These are phyloP conservation scores for Saccharomyces hybrid DNA, from an alignment of 1,139 yeast genomes.

Conservation along the genomic window DNA sequence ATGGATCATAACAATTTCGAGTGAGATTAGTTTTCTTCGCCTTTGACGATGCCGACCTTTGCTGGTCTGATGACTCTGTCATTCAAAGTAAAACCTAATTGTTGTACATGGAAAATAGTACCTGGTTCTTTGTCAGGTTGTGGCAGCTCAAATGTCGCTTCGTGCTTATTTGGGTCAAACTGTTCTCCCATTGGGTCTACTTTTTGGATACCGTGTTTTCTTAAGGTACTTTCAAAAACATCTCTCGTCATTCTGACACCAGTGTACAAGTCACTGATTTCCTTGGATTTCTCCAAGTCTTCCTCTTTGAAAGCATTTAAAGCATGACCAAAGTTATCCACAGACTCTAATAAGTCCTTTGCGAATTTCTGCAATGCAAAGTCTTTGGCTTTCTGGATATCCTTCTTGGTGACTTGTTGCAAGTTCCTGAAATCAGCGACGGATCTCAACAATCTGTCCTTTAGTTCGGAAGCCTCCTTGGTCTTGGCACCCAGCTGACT, in stretches of 20 bases:
- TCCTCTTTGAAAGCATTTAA: conserved; percentile 64
- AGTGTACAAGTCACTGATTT: conserved; percentile 69
- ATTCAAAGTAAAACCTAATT: conserved; percentile 79
- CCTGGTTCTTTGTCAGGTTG: conserved; percentile 90
- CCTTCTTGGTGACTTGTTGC: conserved; percentile 85
- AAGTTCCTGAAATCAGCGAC: conserved; percentile 90
- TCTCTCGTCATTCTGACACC: conserved; percentile 90
- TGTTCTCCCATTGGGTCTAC: conserved; percentile 77
- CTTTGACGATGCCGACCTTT: conserved; percentile 89
- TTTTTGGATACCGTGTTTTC: conserved; percentile 71
- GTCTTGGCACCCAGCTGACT: conserved; percentile 58
- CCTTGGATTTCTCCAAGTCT: conserved; percentile 48
- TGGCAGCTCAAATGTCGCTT: conserved; percentile 84
- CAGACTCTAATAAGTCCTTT: conserved; percentile 78
- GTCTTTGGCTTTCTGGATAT: conserved; percentile 78
- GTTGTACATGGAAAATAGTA: conserved; percentile 88
- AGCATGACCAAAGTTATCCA: conserved; percentile 88
- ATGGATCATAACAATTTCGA: conserved; percentile 13
- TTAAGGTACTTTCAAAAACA: conserved; percentile 78
- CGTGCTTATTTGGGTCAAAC: conserved; percentile 89
- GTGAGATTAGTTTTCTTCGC: conserved; percentile 10
- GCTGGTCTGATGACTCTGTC: conserved; percentile 91
- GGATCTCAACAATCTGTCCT: conserved; percentile 75
- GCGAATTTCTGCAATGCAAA: conserved; percentile 92
- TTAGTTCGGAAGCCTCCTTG: conserved; percentile 73